A percentile compares a stretch with the other conserved stretches of the same genome.
phyloP scores from a whole-genome alignment of 768 basidiomycete genomes.

The Lactarius hengduanensis region DNA sequence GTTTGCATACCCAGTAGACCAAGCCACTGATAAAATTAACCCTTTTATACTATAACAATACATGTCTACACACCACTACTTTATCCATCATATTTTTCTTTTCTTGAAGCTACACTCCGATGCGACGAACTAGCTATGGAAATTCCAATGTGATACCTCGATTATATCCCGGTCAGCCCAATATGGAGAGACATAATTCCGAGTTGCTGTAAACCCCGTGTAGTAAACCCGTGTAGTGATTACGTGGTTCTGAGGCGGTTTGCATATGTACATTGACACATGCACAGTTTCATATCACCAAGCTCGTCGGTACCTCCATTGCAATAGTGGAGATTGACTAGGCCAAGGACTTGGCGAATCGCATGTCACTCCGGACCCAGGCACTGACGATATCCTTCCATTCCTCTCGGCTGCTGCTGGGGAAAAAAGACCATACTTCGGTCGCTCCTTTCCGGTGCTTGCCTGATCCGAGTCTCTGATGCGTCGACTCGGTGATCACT shows the following conservation, averaged over 20 bases:
- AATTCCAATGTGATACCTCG: not conserved
- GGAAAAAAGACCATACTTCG: not conserved
- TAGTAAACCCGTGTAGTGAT: no score
- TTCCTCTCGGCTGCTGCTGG: no score
- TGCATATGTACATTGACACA: no score
- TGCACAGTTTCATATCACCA: no score
- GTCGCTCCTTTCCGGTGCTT: not conserved
- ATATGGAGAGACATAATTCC: no score
- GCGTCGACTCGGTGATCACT: not conserved
- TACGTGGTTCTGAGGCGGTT: no score
- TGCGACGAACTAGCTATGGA: not conserved
- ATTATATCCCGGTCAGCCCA: not conserved
- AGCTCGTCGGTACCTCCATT: no score
- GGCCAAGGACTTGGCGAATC: no score
- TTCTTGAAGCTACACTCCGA: not conserved
- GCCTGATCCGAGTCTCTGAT: not conserved
- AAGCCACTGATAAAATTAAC: not conserved
- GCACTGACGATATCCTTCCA: no score
- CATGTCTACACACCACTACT: not conserved
- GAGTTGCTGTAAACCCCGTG: no score
- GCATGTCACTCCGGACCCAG: no score
- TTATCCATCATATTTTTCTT: conserved; percentile 10
- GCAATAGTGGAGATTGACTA: no score
- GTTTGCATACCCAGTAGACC: not conserved
- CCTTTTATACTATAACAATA: not conserved